phyloP scores from a whole-genome alignment of 305 asterid genomes.

The Rubia balearica region DNA sequence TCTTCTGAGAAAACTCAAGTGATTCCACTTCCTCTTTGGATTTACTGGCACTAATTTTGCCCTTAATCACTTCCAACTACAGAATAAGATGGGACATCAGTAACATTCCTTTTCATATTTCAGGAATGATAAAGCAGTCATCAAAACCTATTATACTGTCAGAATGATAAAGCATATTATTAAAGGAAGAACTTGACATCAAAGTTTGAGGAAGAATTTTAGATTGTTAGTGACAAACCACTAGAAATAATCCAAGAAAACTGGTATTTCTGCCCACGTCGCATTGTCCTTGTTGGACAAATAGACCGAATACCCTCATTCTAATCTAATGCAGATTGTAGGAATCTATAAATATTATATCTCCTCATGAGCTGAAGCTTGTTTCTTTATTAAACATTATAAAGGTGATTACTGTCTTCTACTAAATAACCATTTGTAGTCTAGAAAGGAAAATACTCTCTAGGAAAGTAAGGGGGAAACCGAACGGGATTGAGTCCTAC shows the following conservation, averaged over 20 bases:
- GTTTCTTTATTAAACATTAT: background rate
- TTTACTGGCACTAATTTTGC: slow-evolving; percentile 54
- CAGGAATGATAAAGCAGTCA: background rate
- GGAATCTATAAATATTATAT: background rate
- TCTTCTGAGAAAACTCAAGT: slow-evolving; percentile 67
- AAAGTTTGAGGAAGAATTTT: background rate
- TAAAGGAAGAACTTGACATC: background rate
- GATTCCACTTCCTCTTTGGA: slow-evolving; percentile 83
- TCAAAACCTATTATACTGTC: background rate
- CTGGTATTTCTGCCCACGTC: background rate
- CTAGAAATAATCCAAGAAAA: background rate
- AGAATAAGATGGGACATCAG: slow-evolving; percentile 13
- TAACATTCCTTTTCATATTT: slow-evolving; percentile 1
- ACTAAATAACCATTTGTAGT: background rate
- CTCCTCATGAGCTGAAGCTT: background rate
- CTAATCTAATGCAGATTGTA: background rate
- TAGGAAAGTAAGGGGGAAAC: background rate
- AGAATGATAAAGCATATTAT: background rate
- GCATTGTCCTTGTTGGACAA: background rate
- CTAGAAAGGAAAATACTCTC: background rate
- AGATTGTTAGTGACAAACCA: background rate
- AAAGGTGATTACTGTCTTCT: background rate
- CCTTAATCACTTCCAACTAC: slow-evolving; percentile 67
- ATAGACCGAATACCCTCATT: background rate
- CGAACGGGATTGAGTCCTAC: background rate